Evolutionary conservation across 129 eudicot species (phyloP).

Genomic region (Kitagawia praeruptora): DNA sequence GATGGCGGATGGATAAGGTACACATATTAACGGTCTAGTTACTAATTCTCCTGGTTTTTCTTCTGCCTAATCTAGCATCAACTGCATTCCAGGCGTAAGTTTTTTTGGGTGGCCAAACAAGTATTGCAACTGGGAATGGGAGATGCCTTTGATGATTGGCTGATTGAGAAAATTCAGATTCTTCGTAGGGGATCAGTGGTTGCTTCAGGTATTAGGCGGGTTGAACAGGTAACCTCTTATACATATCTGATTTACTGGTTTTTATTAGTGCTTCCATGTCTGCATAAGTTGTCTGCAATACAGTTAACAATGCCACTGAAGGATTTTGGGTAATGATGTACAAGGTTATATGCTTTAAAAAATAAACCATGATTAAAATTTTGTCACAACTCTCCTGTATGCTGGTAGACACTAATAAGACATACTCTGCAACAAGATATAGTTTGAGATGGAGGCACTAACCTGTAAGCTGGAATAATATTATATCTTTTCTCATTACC

Average conservation of each 20-base stretch:
- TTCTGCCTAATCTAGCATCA: constrained; percentile 4
- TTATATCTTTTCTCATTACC: background rate
- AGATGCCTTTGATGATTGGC: constrained; percentile 98
- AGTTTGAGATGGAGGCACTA: background rate
- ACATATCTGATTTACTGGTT: background rate
- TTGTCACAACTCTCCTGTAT: background rate
- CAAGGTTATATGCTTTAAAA: background rate
- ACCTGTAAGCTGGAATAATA: background rate
- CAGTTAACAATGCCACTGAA: background rate
- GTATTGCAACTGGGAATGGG: constrained; percentile 96
- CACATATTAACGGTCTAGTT: background rate
- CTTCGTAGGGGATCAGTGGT: constrained; percentile 80
- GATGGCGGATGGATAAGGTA: constrained; percentile 99
- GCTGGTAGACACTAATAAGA: background rate
- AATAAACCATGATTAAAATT: background rate
- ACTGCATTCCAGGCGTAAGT: constrained; percentile 60
- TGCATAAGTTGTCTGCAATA: background rate
- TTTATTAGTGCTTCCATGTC: background rate
- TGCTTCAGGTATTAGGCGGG: constrained; percentile 78
- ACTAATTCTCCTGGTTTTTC: constrained; percentile 1
- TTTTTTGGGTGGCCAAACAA: constrained; percentile 97
- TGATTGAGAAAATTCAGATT: constrained; percentile 81
- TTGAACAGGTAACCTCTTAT: constrained; percentile 59
- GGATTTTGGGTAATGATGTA: background rate
- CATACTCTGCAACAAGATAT: background rate